Conservation (phyloP, 768 basidiomycete species). For the Rhodotorula sphaerocarpa region DNA sequence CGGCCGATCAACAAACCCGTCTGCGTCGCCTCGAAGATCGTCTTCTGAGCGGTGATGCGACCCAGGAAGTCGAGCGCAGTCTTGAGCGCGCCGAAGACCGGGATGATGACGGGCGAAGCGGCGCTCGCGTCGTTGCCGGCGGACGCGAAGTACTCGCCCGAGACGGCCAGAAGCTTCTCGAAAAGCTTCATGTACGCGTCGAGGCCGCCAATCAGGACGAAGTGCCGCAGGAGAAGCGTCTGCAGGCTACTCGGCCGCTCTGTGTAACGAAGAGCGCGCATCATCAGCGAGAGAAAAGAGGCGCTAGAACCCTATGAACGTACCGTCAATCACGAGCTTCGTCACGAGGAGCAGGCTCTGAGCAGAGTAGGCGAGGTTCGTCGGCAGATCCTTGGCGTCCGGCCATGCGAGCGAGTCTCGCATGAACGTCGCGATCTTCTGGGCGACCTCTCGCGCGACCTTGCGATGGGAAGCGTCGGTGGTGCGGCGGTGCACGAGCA, state of each 20-base stretch:
- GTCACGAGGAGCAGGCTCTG: constrained; percentile 53
- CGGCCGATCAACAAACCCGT: constrained; percentile 61
- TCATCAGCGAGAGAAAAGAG: neutral
- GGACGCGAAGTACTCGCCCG: constrained; percentile 50
- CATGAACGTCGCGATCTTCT: constrained; percentile 63
- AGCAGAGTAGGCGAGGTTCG: constrained; percentile 52
- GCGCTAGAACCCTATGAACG: constrained; percentile 38
- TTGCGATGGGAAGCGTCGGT: constrained; percentile 51
- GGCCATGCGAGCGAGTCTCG: constrained; percentile 50
- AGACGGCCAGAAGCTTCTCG: constrained; percentile 52
- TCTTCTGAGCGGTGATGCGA: constrained; percentile 67
- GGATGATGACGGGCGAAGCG: constrained; percentile 53
- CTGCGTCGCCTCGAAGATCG: constrained; percentile 77
- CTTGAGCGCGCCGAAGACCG: constrained; percentile 73
- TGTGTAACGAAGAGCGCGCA: constrained; percentile 41
- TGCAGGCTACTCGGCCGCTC: constrained; percentile 72
- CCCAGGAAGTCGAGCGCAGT: constrained; percentile 63
- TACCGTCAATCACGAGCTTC: constrained; percentile 57
- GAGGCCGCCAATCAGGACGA: constrained; percentile 64
- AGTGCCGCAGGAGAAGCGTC: constrained; percentile 68
- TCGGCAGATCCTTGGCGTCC: constrained; percentile 45
- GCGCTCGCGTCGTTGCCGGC: constrained; percentile 51
- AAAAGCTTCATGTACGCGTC: constrained; percentile 59
- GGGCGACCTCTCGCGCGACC: constrained; percentile 52
- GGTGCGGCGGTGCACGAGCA: constrained; percentile 68